Percentiles rank a stretch among this genome's conserved stretches.
phyloP scores from a whole-genome alignment of 345 rosid species.

The Eutrema japonicum region DNA sequence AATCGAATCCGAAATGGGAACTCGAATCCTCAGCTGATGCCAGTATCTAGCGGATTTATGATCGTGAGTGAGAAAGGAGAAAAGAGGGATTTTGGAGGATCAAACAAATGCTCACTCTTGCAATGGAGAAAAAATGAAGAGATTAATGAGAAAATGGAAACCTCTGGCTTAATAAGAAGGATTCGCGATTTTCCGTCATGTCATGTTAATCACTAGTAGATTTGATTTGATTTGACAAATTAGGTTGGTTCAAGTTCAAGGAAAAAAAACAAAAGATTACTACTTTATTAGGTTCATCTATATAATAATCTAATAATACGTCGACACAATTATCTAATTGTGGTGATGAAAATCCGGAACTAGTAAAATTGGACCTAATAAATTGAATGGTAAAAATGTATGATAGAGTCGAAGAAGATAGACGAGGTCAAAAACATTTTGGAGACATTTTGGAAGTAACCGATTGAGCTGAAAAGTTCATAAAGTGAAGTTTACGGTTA shows the following conservation, averaged over 20 bases:
- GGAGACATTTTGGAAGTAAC: too few species aligned
- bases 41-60: constrained; percentile 17
- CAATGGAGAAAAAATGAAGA: neutral
- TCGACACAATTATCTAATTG: too few species aligned
- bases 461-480: too few species aligned
- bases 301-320: neutral
- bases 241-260: neutral
- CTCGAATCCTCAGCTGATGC: constrained; percentile 12
- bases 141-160: constrained; percentile 29
- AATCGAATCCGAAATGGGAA: neutral
- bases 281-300: neutral
- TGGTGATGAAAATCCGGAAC: too few species aligned
- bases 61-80: constrained; percentile 12
- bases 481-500: too few species aligned
- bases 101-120: neutral
- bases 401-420: too few species aligned
- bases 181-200: neutral
- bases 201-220: neutral
- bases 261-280: neutral
- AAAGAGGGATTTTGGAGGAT: constrained; percentile 16
- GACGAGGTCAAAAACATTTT: too few species aligned
- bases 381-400: too few species aligned
- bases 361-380: too few species aligned
- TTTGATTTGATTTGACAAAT: neutral
- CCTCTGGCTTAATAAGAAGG: constrained; percentile 24